Conservation (phyloP, 1,284 basidiomycete genomes). For the Boletus sp. region DNA sequence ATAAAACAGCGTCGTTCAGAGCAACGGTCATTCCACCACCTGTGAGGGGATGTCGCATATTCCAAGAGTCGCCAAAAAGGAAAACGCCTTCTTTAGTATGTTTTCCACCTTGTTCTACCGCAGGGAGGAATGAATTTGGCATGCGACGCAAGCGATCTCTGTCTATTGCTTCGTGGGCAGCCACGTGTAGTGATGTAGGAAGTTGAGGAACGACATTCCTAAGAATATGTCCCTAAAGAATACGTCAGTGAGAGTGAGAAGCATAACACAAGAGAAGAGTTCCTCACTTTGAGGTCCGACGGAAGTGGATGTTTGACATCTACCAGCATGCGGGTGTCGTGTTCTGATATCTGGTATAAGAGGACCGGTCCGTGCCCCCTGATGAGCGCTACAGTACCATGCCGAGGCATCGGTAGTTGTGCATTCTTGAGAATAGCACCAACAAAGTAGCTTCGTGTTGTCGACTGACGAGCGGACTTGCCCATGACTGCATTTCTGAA, state of each 20-base stretch:
- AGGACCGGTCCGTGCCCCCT: conserved; percentile 69
- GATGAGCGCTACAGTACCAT: conserved; percentile 78
- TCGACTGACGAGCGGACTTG: conserved; percentile 44
- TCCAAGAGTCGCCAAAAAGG: conserved; percentile 96
- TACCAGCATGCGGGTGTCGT: conserved; percentile 90
- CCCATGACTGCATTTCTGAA: conserved; percentile 62
- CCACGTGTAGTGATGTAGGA: conserved; percentile 66
- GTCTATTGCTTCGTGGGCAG: conserved; percentile 66
- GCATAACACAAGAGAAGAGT: not conserved
- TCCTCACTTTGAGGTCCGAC: conserved; percentile 72
- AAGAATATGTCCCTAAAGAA: conserved; percentile 65
- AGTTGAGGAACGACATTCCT: conserved; percentile 79
- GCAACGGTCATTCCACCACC: conserved; percentile 98
- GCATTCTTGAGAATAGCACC: conserved; percentile 70
- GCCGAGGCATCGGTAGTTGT: conserved; percentile 68
- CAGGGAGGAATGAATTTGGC: conserved; percentile 95
- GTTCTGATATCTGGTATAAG: conserved; percentile 78
- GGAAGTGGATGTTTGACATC: conserved; percentile 91
- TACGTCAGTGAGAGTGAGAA: conserved; percentile 8
- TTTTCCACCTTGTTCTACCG: conserved; percentile 74
- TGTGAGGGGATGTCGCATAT: conserved; percentile 98
- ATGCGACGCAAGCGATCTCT: conserved; percentile 83
- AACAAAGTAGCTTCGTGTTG: conserved; percentile 70
- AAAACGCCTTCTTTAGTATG: conserved; percentile 74
- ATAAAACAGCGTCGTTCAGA: conserved; percentile 79